A percentile compares a stretch with the other conserved stretches of the same genome.
Conservation (phyloP, 108 stramenopile genomes). For the Nitzschia palea region DNA sequence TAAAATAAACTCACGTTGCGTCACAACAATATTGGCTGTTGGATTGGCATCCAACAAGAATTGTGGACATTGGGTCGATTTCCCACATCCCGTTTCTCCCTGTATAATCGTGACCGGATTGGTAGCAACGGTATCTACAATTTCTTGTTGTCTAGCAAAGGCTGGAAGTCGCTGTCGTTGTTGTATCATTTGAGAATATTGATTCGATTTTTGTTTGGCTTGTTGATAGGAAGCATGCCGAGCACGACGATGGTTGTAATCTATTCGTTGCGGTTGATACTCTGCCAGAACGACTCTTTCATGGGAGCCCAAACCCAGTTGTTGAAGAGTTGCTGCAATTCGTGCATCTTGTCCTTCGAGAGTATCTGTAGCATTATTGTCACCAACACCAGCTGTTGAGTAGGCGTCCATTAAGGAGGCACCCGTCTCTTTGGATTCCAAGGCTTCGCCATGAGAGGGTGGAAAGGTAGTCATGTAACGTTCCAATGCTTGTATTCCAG, state of each 20-base stretch:
- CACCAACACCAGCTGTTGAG: no score
- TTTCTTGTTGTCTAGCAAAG: slow-evolving; percentile 49
- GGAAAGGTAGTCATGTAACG: slow-evolving; percentile 49
- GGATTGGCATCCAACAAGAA: slow-evolving; percentile 67
- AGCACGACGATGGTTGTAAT: slow-evolving; percentile 11
- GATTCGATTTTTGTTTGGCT: slow-evolving; percentile 2
- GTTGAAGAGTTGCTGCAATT: slow-evolving; percentile 19
- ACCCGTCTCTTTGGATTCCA: slow-evolving; percentile 62
- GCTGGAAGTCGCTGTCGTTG: slow-evolving; percentile 56
- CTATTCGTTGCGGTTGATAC: slow-evolving; percentile 10
- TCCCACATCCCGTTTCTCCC: slow-evolving; percentile 57
- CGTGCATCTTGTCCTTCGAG: slow-evolving; percentile 1
- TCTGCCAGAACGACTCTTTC: not conserved
- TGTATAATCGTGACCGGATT: slow-evolving; percentile 60
- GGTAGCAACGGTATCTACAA: slow-evolving; percentile 40
- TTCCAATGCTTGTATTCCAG: slow-evolving; percentile 38
- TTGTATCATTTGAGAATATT: slow-evolving; percentile 33
- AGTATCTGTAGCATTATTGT: not conserved
- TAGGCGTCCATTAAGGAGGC: slow-evolving; percentile 42
- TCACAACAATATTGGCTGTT: slow-evolving; percentile 69
- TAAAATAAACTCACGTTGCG: slow-evolving; percentile 49
- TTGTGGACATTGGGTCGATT: slow-evolving; percentile 90
- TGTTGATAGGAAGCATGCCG: slow-evolving; percentile 18
- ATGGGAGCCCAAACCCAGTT: slow-evolving; percentile 12
- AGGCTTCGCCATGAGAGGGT: slow-evolving; percentile 36